Evolutionary conservation across 1,284 basidiomycete species (phyloP).

Genomic region (Boletus mariae): DNA sequence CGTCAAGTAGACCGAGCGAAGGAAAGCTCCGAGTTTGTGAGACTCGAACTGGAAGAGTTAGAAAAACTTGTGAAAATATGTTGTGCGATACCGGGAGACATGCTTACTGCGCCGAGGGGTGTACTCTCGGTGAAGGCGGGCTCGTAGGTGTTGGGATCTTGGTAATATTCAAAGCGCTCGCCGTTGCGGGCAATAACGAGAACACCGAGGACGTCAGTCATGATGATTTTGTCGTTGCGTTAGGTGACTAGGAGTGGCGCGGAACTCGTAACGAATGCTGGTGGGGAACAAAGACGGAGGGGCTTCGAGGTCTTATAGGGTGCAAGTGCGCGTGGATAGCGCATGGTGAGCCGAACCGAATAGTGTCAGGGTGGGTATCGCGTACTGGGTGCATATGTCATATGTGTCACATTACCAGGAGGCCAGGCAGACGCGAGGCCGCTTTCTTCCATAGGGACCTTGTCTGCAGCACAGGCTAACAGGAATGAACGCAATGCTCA

Average conservation of each 20-base stretch:
- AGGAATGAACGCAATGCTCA: constrained; percentile 26
- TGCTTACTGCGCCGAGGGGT: constrained; percentile 72
- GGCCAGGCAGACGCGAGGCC: constrained; percentile 34
- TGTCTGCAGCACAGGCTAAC: constrained; percentile 30
- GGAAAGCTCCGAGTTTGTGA: constrained; percentile 62
- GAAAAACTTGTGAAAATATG: constrained; percentile 1
- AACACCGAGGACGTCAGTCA: constrained; percentile 72
- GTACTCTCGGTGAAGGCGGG: constrained; percentile 75
- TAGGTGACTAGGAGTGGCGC: constrained; percentile 14
- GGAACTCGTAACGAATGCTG: constrained; percentile 13
- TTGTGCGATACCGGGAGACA: not conserved
- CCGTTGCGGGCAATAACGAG: constrained; percentile 83
- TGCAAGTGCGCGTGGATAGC: constrained; percentile 25
- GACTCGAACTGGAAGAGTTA: constrained; percentile 55
- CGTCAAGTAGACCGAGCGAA: constrained; percentile 70
- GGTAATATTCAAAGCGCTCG: constrained; percentile 69
- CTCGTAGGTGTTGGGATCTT: constrained; percentile 68
- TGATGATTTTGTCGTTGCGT: constrained; percentile 21
- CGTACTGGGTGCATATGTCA: constrained; percentile 9
- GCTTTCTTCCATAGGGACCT: constrained; percentile 28
- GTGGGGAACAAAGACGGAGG: constrained; percentile 11
- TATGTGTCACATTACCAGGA: constrained; percentile 24
- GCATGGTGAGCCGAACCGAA: constrained; percentile 30
- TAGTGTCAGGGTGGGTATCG: constrained; percentile 22
- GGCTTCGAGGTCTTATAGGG: constrained; percentile 25